Evolutionary conservation across 768 basidiomycete species (phyloP), one percentile per base, ranked within the genome.

Genomic region (Russula sp.): DNA sequence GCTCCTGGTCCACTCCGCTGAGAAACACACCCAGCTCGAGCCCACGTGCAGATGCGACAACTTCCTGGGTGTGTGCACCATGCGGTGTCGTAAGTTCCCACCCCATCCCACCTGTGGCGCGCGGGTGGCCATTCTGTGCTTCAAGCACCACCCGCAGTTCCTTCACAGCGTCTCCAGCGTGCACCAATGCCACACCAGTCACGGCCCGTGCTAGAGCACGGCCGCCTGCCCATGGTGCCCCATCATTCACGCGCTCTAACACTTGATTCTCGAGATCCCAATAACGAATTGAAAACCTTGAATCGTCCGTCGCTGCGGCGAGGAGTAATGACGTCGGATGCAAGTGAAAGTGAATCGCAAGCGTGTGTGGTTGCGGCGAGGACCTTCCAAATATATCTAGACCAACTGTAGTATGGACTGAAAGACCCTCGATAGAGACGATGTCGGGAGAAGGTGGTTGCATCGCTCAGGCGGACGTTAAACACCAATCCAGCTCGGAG

Each of bases 291-390:
- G 59, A 52, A 52, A 65, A 60, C 35, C 57, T 56, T 5, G 54
- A 35, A 35, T 65, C 56, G 47, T 65, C 64, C 8, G 64, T 61
- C 11, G 60, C 41, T 8, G 60, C 60, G 11, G 64, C 60, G 18
- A 65, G 64, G 1, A 58, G 22, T 11, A 65, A 57, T 9, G 64
- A 61, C 7, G 39, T 43, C 6, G 60, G 56, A 20, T 53, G 56
- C 18, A 65, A 56, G 55, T 61, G 64, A n/a, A 65, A 55, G 56
- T 58, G 51, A 13, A 65, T 51, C 18, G 50, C 34, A 20, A 65
- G 43, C 22, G 16, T 53, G 51, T 57, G 51, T 7, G 45, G 60
- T 43, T 61, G 60, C 0, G 51, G 60, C 18, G 14, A 29, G 7
- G 35, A 3, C 11, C 18, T 45, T 32, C 43, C 49, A 35, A 48